These are phyloP conservation scores for Isatis lusitanica DNA, from an alignment of 441 rosid genomes.

Conservation along the genomic window DNA sequence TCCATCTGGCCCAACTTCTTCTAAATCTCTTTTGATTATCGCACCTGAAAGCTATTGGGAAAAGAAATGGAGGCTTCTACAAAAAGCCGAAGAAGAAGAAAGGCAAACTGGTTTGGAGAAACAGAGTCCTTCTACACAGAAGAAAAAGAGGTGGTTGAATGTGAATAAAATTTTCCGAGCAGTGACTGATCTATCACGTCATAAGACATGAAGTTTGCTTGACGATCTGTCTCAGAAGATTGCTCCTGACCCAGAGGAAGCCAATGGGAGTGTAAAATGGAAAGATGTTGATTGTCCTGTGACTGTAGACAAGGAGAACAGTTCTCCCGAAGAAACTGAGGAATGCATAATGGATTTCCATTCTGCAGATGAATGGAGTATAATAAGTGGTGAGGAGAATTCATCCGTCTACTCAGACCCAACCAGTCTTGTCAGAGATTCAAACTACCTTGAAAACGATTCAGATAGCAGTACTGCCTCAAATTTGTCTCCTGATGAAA, in stretches of 20 bases:
- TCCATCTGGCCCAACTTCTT: constrained; percentile 48
- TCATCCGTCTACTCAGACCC: constrained; percentile 52
- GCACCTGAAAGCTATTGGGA: constrained; percentile 88
- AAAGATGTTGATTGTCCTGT: not conserved
- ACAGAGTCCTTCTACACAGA: constrained; percentile 37
- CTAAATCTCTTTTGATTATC: constrained; percentile 45
- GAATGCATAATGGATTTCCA: not conserved
- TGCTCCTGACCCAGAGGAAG: constrained; percentile 45
- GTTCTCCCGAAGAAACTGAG: constrained; percentile 11
- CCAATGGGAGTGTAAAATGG: not conserved
- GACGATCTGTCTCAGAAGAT: constrained; percentile 60
- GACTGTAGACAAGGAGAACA: constrained; percentile 6
- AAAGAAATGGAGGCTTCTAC: constrained; percentile 72
- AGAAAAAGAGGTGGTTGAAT: constrained; percentile 63
- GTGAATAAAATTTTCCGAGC: constrained; percentile 51
- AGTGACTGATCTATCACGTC: constrained; percentile 52
- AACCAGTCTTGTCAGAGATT: constrained; percentile 46
- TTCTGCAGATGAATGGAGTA: constrained; percentile 32
- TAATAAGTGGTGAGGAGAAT: constrained; percentile 55
- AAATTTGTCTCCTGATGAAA: not conserved
- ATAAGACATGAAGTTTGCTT: constrained; percentile 52
- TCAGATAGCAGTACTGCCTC: constrained; percentile 31
- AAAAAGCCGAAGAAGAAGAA: constrained; percentile 57
- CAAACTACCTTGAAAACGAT: constrained; percentile 51
- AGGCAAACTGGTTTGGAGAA: constrained; percentile 39